These are phyloP conservation scores for Candida quercuum DNA, from an alignment of 805 yeast species.

Conservation along the genomic window DNA sequence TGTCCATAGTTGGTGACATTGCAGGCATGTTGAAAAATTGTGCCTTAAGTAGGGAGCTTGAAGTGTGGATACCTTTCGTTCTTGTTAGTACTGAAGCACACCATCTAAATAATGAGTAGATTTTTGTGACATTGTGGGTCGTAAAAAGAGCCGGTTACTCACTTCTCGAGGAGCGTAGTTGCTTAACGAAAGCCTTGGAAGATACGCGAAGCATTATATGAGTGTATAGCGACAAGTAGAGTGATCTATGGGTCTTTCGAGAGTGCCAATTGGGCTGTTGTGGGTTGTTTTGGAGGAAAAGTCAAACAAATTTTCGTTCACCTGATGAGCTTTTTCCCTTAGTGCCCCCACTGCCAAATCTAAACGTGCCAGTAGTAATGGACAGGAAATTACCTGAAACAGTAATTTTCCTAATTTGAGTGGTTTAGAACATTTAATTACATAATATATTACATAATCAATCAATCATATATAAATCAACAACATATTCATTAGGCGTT, in stretches of 20 bases:
- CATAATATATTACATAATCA: too few relatives aligned
- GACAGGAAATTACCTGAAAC: neutral
- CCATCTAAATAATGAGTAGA: neutral
- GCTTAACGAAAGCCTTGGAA: neutral
- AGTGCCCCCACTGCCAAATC: neutral
- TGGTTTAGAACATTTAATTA: too few relatives aligned
- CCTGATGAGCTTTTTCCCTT: neutral
- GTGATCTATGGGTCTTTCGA: neutral
- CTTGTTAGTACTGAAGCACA: neutral
- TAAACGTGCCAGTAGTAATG: neutral
- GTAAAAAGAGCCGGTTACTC: too few relatives aligned
- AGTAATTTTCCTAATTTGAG: neutral
- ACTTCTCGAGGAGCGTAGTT: neutral
- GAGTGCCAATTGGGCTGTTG: neutral
- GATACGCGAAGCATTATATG: slow-evolving; percentile 8
- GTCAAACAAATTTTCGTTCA: neutral
- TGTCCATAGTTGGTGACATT: slow-evolving; percentile 98
- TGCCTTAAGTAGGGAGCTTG: slow-evolving; percentile 22
- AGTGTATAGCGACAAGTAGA: too few relatives aligned
- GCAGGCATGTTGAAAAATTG: slow-evolving; percentile 87
- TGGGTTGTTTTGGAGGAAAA: neutral
- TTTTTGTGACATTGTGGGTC: too few relatives aligned
- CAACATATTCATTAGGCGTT: too few relatives aligned
- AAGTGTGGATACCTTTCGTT: slow-evolving; percentile 20
- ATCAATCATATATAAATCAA: too few relatives aligned